A percentile compares a stretch with the other conserved stretches of the same genome.
phyloP scores from a whole-genome alignment of 2,329 filamentous ascomycete species.

The Colletotrichum kahawae region DNA sequence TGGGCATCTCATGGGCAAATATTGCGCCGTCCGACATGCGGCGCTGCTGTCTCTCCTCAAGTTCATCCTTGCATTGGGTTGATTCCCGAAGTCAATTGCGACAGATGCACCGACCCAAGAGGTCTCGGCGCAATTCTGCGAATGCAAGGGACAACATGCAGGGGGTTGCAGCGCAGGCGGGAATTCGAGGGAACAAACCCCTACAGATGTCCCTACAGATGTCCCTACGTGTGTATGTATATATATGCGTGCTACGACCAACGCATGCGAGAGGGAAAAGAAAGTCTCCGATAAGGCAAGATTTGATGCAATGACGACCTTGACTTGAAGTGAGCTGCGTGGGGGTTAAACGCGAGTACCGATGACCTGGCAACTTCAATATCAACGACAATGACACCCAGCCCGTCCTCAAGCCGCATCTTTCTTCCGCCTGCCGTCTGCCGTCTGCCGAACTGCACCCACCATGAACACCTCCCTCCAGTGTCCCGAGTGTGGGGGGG shows the following conservation, averaged over 20 bases:
- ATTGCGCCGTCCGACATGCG: not conserved
- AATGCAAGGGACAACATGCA: slow-evolving; percentile 11
- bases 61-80: not conserved
- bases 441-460: not conserved
- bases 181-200: not conserved
- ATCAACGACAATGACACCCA: not conserved
- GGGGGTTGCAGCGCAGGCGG: not conserved
- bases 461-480: not conserved
- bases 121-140: not conserved
- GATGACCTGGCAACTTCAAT: not conserved
- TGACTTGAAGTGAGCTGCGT: not conserved
- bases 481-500: not conserved
- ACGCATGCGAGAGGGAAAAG: not conserved
- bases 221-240: not conserved
- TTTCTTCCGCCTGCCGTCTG: not conserved
- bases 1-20: not conserved
- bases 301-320: not conserved
- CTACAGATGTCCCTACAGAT: not conserved
- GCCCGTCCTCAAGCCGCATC: not conserved
- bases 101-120: not conserved
- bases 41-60: not conserved
- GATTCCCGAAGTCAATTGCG: not conserved
- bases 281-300: not conserved
- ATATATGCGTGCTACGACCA: too few species aligned
- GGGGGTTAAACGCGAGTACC: not conserved